phyloP scores from a whole-genome alignment of 2,329 filamentous ascomycete genomes.

The Zopfia rhizophila region DNA sequence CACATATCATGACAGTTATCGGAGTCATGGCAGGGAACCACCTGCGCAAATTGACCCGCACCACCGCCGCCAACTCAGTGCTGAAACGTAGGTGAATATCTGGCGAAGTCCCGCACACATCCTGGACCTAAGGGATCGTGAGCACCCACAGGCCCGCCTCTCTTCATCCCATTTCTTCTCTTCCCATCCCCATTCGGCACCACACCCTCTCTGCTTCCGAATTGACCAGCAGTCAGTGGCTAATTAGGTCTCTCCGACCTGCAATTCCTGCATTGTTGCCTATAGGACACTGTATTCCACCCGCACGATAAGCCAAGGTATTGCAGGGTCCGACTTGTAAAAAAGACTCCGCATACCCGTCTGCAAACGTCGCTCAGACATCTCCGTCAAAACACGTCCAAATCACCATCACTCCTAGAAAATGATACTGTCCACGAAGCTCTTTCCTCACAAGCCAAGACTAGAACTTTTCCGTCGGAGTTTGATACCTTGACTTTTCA shows the following conservation, averaged over 20 bases:
- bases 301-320: constrained; percentile 52
- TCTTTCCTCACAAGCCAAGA: constrained; percentile 44
- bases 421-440: constrained; percentile 54
- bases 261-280: constrained; percentile 53
- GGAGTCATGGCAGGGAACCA: constrained; percentile 43
- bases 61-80: constrained; percentile 47
- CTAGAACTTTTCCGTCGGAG: constrained; percentile 42
- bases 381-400: constrained; percentile 41
- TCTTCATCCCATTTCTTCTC: constrained; percentile 38
- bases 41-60: constrained; percentile 48
- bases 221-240: constrained; percentile 47
- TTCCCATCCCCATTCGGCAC: constrained; percentile 41
- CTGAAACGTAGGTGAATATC: constrained; percentile 50
- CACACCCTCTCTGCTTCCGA: constrained; percentile 38
- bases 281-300: constrained; percentile 43
- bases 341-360: constrained; percentile 46
- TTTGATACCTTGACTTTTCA: constrained; percentile 44
- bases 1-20: constrained; percentile 43
- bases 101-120: constrained; percentile 44
- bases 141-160: constrained; percentile 46
- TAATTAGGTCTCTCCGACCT: constrained; percentile 46
- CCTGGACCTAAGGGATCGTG: constrained; percentile 44
- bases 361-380: constrained; percentile 44
- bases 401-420: constrained; percentile 45
- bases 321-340: constrained; percentile 53